Percentiles rank a stretch among this genome's conserved stretches.
Evolutionary conservation across 2,329 filamentous ascomycete genomes (phyloP).

Genomic region (Parascedosporium putredinis): DNA sequence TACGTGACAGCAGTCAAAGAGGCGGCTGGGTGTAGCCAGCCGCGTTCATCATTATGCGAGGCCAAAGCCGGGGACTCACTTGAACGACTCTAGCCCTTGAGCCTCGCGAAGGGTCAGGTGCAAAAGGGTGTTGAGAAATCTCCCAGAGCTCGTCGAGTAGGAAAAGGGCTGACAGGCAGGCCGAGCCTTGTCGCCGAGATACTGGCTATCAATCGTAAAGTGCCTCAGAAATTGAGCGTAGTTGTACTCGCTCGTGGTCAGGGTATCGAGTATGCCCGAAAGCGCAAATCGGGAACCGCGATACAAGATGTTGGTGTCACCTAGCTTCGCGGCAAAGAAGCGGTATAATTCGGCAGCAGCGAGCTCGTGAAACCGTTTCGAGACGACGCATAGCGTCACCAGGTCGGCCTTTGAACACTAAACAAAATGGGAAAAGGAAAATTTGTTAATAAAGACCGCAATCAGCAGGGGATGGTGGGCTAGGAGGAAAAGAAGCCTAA

Average conservation of each 20-base stretch:
- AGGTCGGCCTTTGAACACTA: slow-evolving; percentile 43
- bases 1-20: too few species aligned
- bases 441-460: background rate
- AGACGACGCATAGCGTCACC: slow-evolving; percentile 48
- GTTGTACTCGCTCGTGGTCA: slow-evolving; percentile 53
- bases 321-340: slow-evolving; percentile 50
- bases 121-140: slow-evolving; percentile 53
- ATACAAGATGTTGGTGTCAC: slow-evolving; percentile 41
- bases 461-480: background rate
- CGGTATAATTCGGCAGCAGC: slow-evolving; percentile 50
- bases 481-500: too few species aligned
- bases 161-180: slow-evolving; percentile 42
- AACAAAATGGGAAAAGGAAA: background rate
- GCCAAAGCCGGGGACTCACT: too few species aligned
- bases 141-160: slow-evolving; percentile 46
- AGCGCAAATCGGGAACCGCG: slow-evolving; percentile 47
- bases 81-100: slow-evolving; percentile 43
- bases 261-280: slow-evolving; percentile 48
- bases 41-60: too few species aligned
- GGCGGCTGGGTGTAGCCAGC: too few species aligned
- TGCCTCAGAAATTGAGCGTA: slow-evolving; percentile 48
- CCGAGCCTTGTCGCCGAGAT: slow-evolving; percentile 41
- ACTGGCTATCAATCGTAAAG: slow-evolving; percentile 45
- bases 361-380: slow-evolving; percentile 44
- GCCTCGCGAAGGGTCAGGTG: slow-evolving; percentile 46